Conservation (phyloP, 352 stramenopile species). For the Thalassiosira exigua region DNA sequence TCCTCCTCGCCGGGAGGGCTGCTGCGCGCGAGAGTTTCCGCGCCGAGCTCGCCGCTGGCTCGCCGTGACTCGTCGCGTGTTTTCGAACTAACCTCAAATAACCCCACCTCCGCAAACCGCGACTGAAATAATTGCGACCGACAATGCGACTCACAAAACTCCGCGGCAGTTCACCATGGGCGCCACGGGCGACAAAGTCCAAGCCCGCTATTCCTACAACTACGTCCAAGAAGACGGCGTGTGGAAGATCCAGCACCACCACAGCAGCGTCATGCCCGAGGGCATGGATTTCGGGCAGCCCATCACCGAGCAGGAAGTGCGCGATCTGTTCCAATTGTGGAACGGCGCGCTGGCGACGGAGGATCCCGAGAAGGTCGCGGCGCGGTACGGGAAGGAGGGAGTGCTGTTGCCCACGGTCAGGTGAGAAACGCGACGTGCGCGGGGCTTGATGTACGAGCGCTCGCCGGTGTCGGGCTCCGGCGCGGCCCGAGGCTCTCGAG, state of each 20-base stretch:
- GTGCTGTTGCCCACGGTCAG: slow-evolving; percentile 38
- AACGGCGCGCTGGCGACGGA: slow-evolving; percentile 30
- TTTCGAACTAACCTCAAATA: no score
- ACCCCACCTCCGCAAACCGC: no score
- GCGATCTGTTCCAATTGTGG: slow-evolving; percentile 24
- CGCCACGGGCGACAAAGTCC: slow-evolving; percentile 16
- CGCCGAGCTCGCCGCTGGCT: not conserved
- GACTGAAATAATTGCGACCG: no score
- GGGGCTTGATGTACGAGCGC: no score
- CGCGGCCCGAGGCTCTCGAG: no score
- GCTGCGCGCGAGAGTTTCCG: no score
- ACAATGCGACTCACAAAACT: no score
- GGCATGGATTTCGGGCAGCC: slow-evolving; percentile 16
- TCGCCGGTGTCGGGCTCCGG: no score
- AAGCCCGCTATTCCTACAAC: slow-evolving; percentile 32
- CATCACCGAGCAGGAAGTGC: slow-evolving; percentile 26
- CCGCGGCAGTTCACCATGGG: slow-evolving; percentile 47
- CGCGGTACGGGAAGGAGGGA: slow-evolving; percentile 19
- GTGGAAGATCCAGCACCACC: slow-evolving; percentile 70
- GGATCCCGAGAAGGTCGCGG: no score
- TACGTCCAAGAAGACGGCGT: slow-evolving; percentile 55
- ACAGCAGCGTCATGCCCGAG: slow-evolving; percentile 58
- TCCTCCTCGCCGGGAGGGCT: not conserved
- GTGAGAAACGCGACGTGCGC: no score
- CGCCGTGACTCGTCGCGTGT: not conserved